Percentiles rank a stretch among this genome's conserved stretches.
Conservation (phyloP, 2,329 filamentous ascomycete species). For the Phyllosticta citrichinensis region DNA sequence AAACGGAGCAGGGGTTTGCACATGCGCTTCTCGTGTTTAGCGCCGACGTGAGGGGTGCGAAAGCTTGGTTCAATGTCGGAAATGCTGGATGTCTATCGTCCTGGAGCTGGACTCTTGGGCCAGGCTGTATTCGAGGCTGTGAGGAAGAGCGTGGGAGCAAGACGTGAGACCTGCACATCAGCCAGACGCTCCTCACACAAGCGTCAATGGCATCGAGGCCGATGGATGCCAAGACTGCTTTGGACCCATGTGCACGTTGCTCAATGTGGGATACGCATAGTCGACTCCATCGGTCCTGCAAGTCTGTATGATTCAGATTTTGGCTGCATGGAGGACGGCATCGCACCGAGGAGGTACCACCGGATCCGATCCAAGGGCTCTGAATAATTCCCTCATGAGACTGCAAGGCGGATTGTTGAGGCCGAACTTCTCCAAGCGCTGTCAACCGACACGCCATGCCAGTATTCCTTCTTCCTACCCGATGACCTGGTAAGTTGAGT, state of each 20-base stretch:
- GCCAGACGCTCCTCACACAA: background rate
- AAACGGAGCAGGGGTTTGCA: background rate
- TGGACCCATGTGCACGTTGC: background rate
- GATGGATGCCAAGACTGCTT: background rate
- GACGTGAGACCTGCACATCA: background rate
- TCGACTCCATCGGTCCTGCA: background rate
- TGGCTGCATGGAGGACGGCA: background rate
- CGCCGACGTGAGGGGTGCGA: background rate
- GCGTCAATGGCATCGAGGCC: background rate
- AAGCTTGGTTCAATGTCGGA: background rate
- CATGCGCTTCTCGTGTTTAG: background rate
- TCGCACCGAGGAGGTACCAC: background rate
- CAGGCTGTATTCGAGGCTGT: background rate
- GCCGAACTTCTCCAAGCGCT: background rate
- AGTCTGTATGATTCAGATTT: background rate
- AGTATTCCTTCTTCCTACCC: background rate
- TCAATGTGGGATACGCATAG: background rate
- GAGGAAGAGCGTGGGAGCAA: background rate
- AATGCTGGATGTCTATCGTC: background rate
- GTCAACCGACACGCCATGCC: background rate
- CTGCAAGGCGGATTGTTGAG: background rate
- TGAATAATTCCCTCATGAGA: background rate
- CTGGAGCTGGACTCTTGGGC: background rate
- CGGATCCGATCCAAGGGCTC: background rate
- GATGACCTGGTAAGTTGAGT: background rate